Conservation (phyloP, 2,329 filamentous ascomycete species). For the Raffaelea ambrosiae region DNA sequence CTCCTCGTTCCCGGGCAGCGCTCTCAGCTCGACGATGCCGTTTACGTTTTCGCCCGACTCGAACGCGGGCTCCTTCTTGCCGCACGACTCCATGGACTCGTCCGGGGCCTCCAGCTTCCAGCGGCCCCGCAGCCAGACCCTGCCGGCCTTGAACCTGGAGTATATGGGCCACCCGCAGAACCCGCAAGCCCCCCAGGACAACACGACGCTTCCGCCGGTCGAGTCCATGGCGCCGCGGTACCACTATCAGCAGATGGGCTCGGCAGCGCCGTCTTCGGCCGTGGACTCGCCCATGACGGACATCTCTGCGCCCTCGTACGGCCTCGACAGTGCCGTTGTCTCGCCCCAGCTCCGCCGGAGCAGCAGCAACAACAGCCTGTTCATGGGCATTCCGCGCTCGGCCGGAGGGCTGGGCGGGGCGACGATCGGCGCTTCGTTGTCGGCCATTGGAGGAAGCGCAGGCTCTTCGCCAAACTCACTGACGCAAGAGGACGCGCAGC, state of each 20-base stretch:
- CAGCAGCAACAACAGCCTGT: constrained; percentile 40
- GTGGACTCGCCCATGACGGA: constrained; percentile 44
- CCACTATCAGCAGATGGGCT: constrained; percentile 21
- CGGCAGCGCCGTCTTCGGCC: constrained; percentile 41
- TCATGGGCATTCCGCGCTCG: constrained; percentile 15
- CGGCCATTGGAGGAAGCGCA: constrained; percentile 20
- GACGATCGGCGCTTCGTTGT: constrained; percentile 1
- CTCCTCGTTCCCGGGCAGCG: constrained; percentile 61
- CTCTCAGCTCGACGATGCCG: constrained; percentile 66
- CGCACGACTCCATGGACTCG: constrained; percentile 29
- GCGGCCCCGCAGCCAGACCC: constrained; percentile 79
- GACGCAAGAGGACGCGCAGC: constrained; percentile 76
- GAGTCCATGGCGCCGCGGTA: constrained; percentile 3
- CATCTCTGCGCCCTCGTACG: constrained; percentile 30
- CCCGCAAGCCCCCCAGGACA: constrained; percentile 28
- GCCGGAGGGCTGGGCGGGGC: constrained; percentile 15
- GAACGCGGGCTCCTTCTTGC: constrained; percentile 55
- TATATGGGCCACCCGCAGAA: constrained; percentile 41
- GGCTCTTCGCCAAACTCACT: constrained; percentile 54
- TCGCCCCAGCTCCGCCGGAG: constrained; percentile 39
- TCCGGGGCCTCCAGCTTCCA: constrained; percentile 47
- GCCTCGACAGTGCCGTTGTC: constrained; percentile 26
- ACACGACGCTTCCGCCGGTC: background rate
- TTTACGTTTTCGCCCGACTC: constrained; percentile 71
- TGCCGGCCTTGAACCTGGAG: constrained; percentile 63